Base-by-base conservation (phyloP, 352 stramenopile species). In the Phytophthora fragariaefolia region DNA sequence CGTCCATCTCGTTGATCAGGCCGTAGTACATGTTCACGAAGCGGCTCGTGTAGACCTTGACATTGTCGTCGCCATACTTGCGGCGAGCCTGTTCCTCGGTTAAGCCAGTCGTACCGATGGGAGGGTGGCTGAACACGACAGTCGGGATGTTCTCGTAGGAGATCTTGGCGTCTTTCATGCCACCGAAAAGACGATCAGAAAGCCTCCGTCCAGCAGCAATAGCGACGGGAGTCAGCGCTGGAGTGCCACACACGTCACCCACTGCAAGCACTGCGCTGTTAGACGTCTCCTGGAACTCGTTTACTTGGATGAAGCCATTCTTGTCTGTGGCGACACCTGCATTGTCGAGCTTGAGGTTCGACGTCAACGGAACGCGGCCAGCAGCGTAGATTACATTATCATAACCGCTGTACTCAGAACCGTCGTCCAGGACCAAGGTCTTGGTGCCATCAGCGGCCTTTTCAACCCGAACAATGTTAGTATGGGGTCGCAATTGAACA, bases 21-120 rank as follows among this genome's bases (percentile, higher is more conserved):
- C 93, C 92, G 77, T 99, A 99, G 71, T 95, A 97, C 64, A 98
- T 85, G 76, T 98, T 98, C n/a, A 97, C 82, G 74, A 99, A 99
- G 58, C 80, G 90, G 42, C 77, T 95, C 24, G 81, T 92, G 75
- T 98, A 99, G 5, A 97, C 83, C 74, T 97, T 98, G 58, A 99
- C 73, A 45, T 97, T 82, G 15, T 95, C 85, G 38, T 88, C 62
- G 6, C 93, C 95, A 63, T 98, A 98, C 68, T 97, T 87, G 47
- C 61, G 73, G 13, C 90, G 80, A 23, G 96, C 97, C 49, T 98
- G 62, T n/a, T 69, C 38, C 74, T 99, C 95, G 1, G 96, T 98
- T 27, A 98, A 69, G 2, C 96, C 97, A 69, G 96, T 87, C 2
- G 93, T 98, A n/a, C 92, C 97, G 73, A 99, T 98, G 32, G 93